Base-by-base conservation (phyloP, 495 filamentous ascomycete species). In the Pyrenopolyporus hunteri region DNA sequence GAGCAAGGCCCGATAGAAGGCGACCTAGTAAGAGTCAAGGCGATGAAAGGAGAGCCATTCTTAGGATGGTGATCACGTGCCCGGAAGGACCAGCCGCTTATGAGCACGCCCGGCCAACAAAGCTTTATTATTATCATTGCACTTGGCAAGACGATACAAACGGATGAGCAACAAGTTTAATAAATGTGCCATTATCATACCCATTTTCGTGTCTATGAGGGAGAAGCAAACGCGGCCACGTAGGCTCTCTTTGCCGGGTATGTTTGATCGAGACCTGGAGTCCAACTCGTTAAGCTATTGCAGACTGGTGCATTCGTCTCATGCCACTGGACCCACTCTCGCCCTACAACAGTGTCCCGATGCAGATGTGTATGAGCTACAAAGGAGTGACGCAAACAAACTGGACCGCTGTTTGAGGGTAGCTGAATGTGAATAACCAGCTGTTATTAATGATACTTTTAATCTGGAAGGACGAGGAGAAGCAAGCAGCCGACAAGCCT, bases 331-430 rank as follows among this genome's bases (percentile, higher is more conserved):
- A 39, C 50, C 47, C 32, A 17, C 23, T 54, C 54, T 51, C 33
- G 23, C 8, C 31, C 48, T 36, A 20, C 46, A 45, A 33, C 9
- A 39, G 32, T 53, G 37, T 17, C n/a, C n/a, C 43, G 1, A 32
- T 46, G 40, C 6, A 23, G 29, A 26, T 29, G 31, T 13, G 14
- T 56, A 32, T 10, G 50, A 19, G 33, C 11, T 55, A 64, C 61
- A 59, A 64, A 59, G 55, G 47, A 31, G 40, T 54, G 51, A 59
- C 55, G 50, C 49, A 56, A 59, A 64, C 55, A 64, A 45, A 22
- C 48, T 31, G 36, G 23, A 23, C 8, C 3, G 1, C 5, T 14
- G 20, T 53, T 47, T 20, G 31, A 39, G 14, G 40, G 32, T 43
- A 47, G n/a, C 16, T 25, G 51, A 20, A 52, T 42, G 16, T 51